Conservation (phyloP, 148 eudicot genomes). For the Beta vulgaris region DNA sequence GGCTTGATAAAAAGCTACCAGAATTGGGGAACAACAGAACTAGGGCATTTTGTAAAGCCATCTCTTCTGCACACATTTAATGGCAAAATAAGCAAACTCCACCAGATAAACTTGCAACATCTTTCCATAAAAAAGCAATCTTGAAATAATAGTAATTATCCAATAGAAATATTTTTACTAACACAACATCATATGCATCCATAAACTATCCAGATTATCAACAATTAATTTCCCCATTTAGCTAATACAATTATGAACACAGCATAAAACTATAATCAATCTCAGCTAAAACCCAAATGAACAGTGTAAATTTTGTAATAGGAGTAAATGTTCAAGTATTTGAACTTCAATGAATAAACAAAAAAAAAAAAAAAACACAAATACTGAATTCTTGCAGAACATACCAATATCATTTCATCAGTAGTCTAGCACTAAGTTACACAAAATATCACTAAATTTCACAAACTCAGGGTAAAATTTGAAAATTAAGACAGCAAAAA, state of each 20-base stretch:
- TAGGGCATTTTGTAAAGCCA: slow-evolving; percentile 38
- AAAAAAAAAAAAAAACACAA: too few species aligned
- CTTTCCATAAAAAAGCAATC: background rate
- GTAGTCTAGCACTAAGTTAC: too few species aligned
- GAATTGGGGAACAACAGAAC: slow-evolving; percentile 12
- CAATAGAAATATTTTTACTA: background rate
- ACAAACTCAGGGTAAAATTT: too few species aligned
- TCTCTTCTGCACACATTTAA: slow-evolving; percentile 30
- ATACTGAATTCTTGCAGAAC: too few species aligned
- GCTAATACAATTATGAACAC: background rate
- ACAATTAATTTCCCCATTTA: background rate
- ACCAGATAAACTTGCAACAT: background rate
- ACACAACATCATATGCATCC: background rate
- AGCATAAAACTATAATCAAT: background rate
- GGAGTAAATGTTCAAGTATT: too few species aligned
- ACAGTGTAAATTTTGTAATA: too few species aligned
- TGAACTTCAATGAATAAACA: too few species aligned
- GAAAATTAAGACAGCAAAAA: too few species aligned
- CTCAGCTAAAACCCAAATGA: too few species aligned
- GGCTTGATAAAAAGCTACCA: background rate
- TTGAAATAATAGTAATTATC: too few species aligned
- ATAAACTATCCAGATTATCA: background rate
- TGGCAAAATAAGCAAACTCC: slow-evolving; percentile 7
- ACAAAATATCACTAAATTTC: too few species aligned
- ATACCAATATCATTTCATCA: too few species aligned